Evolutionary conservation across 1,284 basidiomycete genomes (phyloP), one percentile per base, ranked within the genome.

Genomic region (Cryptococcus amylolentus): DNA sequence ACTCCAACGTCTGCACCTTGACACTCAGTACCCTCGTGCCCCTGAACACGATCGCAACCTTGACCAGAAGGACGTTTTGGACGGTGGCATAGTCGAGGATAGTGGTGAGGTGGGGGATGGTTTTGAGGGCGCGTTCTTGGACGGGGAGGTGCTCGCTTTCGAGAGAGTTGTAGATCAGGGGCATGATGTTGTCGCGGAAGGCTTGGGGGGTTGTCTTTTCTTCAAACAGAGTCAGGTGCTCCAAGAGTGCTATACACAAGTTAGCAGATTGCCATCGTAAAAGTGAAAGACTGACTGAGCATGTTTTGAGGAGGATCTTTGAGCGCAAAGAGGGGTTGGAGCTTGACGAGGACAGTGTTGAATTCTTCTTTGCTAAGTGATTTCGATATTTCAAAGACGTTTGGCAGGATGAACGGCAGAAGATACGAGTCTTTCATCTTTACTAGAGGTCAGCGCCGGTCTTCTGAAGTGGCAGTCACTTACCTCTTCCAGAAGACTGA

Each of bases 271-370:
- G 1, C 9, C 10, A n/a, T 31, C 28, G 1, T 9, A 23, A 10
- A 27, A 2, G 28, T 1, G 1, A 4, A 5, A 16, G 1, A 68
- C 76, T 47, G 38, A 77, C 77, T 94, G 53, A 95, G 77, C 88
- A 96, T 93, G 66, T 94, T 97, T 76, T 98, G 94, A 0, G 95
- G 93, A 23, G 96, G 95, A 69, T 99, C 96, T 75, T 90, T 93
- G 66, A 98, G 80, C 0, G 80, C 81, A 66, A 99, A 99, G 13
- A 98, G 77, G 0, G 94, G 94, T 69, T 89, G 92, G 39, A 98
- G 81, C 68, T 87, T 89, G 1, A 91, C 91, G 10, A 98, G 80
- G 50, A 86, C 83, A 1, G 80, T 80, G 0, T 87, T 86, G 69
- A 99, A 99, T 69, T 95, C 91, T 14, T 82, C 74, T 38, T 91